Percentiles rank a stretch among this genome's conserved stretches.
Evolutionary conservation across 768 basidiomycete species (phyloP).

Genomic region (Suillus placidus): DNA sequence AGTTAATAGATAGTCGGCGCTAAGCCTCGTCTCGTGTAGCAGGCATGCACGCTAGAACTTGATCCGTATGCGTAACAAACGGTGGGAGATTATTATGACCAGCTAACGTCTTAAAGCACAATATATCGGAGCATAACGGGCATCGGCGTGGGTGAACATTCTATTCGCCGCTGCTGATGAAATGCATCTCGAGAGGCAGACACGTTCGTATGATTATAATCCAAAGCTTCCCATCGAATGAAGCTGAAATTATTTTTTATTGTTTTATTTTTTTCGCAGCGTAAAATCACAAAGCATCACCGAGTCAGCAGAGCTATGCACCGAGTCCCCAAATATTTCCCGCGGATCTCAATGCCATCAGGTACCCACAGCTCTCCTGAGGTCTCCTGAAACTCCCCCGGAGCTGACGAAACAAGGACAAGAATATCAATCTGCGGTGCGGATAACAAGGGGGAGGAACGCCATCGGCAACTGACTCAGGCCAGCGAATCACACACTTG

Average conservation of each 20-base stretch:
- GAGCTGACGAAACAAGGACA: neutral
- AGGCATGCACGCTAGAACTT: neutral
- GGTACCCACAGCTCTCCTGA: neutral
- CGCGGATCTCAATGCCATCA: neutral
- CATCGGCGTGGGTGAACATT: neutral
- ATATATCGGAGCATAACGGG: neutral
- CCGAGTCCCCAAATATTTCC: neutral
- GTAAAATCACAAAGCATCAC: neutral
- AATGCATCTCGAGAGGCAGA: neutral
- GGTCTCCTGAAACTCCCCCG: neutral
- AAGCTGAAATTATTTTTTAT: neutral
- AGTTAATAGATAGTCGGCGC: neutral
- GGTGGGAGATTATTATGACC: neutral
- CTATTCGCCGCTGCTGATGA: neutral
- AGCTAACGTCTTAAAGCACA: constrained; percentile 2
- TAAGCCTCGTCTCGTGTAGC: neutral
- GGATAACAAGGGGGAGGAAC: constrained; percentile 1
- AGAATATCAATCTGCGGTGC: neutral
- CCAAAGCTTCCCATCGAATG: neutral
- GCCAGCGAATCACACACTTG: neutral
- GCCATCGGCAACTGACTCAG: neutral
- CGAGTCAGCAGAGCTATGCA: neutral
- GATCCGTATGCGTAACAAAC: neutral
- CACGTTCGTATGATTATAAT: neutral
- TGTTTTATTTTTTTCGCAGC: neutral